phyloP scores from a whole-genome alignment of 2,329 filamentous ascomycete species.

The Aspergillus sp. region DNA sequence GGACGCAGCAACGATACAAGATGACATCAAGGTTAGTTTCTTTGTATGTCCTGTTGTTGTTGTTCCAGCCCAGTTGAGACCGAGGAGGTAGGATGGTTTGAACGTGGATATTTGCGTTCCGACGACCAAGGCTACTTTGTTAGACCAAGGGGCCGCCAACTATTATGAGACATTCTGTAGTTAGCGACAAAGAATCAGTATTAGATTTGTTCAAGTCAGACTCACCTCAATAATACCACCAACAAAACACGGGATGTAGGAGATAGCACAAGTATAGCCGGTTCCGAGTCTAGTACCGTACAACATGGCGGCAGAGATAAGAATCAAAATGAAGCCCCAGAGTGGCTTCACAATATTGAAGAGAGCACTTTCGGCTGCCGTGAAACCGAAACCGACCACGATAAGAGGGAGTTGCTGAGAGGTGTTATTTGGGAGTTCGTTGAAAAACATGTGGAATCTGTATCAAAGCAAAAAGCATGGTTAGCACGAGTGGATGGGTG shows the following conservation, averaged over 20 bases:
- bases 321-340: neutral
- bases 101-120: neutral
- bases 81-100: neutral
- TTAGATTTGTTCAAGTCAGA: neutral
- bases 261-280: neutral
- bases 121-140: neutral
- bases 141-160: neutral
- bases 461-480: too few species aligned
- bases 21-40: neutral
- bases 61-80: neutral
- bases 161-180: neutral
- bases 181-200: too few species aligned
- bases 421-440: neutral
- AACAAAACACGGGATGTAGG: neutral
- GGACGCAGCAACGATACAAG: neutral
- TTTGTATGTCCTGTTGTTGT: neutral
- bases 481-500: too few species aligned
- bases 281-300: neutral
- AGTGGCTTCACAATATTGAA: neutral
- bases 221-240: neutral
- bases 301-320: neutral
- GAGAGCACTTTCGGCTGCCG: neutral
- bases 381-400: neutral
- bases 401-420: neutral
- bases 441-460: neutral